Evolutionary conservation across 805 yeast genomes (phyloP), one percentile per base, ranked within the genome.

Genomic region (Candida pini): DNA sequence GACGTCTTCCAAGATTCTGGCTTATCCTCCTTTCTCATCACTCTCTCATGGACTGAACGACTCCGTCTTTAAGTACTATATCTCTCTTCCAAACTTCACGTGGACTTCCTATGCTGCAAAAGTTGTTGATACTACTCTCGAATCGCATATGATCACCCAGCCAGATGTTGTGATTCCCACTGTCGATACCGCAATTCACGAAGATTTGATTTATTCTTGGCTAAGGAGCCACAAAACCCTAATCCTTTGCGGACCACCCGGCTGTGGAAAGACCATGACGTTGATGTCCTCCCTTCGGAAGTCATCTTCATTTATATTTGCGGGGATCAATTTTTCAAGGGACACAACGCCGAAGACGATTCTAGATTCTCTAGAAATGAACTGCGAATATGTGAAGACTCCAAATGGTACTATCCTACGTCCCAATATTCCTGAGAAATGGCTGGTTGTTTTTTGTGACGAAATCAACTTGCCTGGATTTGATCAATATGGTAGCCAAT

Each of bases 201-300:
- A 85, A 40, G 53, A 62, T 1, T 48, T 84, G 9, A 65, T 90
- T 2, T 71, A 68, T 35, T 63, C 78, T 0, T 54, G 83, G 2
- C 48, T 89, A 24, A 63, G 65, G 22, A 73, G 73, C 29, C 79
- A 72, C 35, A 61, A 62, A 26, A 76, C 94, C 0, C 54, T 86
- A 13, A 64, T 90, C 18, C 64, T 90, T 16, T 87, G 96, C 58
- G 97, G 97, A 3, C 97, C 97, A 0, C 97, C 97, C 0, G 97
- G 97, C 4, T 82, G 96, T 0, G 97, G 97, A 38, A 90, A 90
- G 53, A 89, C 97, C 0, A 89, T 90, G 97, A 78, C 89, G 0
- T 59, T 90, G 14, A 68, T 85, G 44, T 75, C 80, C 30, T 78
- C 87, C 0, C 53, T 90, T 26, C 62, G 84, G 29, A 65, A 64